phyloP scores from a whole-genome alignment of 2,329 filamentous ascomycete species.

The Cordyceps cicadae region DNA sequence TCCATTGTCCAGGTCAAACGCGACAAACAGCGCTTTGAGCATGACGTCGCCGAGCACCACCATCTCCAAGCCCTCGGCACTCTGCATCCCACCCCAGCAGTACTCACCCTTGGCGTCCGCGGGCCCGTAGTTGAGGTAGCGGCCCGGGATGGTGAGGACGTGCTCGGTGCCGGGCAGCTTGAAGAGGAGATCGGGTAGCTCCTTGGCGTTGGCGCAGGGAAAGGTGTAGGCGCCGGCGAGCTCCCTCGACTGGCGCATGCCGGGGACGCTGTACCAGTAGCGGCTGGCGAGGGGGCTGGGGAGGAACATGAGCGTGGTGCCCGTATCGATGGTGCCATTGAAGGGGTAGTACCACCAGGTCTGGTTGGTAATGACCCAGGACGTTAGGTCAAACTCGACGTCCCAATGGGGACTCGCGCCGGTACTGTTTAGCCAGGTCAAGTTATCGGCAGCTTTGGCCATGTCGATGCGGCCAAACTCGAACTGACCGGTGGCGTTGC shows the following conservation, averaged over 20 bases:
- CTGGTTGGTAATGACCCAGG: slow-evolving; percentile 36
- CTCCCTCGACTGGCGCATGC: slow-evolving; percentile 39
- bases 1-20: slow-evolving; percentile 51
- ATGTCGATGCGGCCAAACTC: slow-evolving; percentile 43
- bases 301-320: slow-evolving; percentile 58
- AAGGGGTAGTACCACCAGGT: slow-evolving; percentile 40
- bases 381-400: slow-evolving; percentile 40
- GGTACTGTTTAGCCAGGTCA: slow-evolving; percentile 33
- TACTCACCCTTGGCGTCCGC: slow-evolving; percentile 38
- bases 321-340: slow-evolving; percentile 58
- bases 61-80: slow-evolving; percentile 34
- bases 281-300: slow-evolving; percentile 44
- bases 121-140: slow-evolving; percentile 46
- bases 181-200: slow-evolving; percentile 50
- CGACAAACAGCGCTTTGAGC: slow-evolving; percentile 67
- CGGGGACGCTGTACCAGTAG: slow-evolving; percentile 51
- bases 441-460: slow-evolving; percentile 28
- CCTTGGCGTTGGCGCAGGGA: slow-evolving; percentile 44
- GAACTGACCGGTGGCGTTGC: slow-evolving; percentile 39
- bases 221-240: slow-evolving; percentile 44
- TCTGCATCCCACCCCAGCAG: slow-evolving; percentile 74
- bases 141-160: slow-evolving; percentile 45
- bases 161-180: slow-evolving; percentile 42
- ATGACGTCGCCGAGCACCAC: slow-evolving; percentile 72
- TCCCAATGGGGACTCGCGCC: slow-evolving; percentile 31